phyloP scores from a whole-genome alignment of 306 rosid genomes.

The Lotus japonicus region DNA sequence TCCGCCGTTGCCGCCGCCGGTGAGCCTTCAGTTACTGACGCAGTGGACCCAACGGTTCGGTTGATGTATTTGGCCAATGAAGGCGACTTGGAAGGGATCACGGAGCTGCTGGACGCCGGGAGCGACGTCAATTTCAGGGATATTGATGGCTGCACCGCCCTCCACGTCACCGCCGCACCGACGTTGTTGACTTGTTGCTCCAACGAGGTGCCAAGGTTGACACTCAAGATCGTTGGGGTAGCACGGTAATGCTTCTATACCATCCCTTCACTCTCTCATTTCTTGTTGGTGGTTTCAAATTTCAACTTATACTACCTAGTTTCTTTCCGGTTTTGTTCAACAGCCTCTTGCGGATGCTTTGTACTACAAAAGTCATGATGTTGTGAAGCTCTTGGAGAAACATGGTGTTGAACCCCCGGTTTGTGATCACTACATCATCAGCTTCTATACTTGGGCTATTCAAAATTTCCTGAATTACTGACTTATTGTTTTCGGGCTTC shows the following conservation, averaged over 20 bases:
- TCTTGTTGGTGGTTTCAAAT: neutral
- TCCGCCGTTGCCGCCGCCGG: neutral
- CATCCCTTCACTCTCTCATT: neutral
- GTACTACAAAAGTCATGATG: slow-evolving; percentile 62
- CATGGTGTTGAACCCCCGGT: slow-evolving; percentile 80
- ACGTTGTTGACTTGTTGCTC: slow-evolving; percentile 64
- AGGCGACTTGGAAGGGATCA: slow-evolving; percentile 71
- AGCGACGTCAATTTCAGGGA: slow-evolving; percentile 72
- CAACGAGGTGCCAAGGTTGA: slow-evolving; percentile 60
- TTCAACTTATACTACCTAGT: neutral
- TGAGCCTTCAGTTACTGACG: slow-evolving; percentile 10
- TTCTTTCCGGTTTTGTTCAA: slow-evolving; percentile 17
- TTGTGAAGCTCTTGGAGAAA: slow-evolving; percentile 75
- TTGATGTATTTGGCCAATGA: slow-evolving; percentile 85
- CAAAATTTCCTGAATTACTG: too few relatives aligned
- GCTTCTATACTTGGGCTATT: too few relatives aligned
- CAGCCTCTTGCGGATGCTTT: slow-evolving; percentile 95
- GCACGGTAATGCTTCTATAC: slow-evolving; percentile 46
- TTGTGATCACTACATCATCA: too few relatives aligned
- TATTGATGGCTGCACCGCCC: slow-evolving; percentile 78
- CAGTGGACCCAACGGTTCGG: slow-evolving; percentile 44
- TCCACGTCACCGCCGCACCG: slow-evolving; percentile 61
- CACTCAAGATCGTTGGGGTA: slow-evolving; percentile 79
- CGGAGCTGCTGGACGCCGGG: slow-evolving; percentile 62
- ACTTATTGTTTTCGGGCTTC: too few relatives aligned